phyloP scores from a whole-genome alignment of 2,329 filamentous ascomycete genomes.

The Verticillium nubilum region DNA sequence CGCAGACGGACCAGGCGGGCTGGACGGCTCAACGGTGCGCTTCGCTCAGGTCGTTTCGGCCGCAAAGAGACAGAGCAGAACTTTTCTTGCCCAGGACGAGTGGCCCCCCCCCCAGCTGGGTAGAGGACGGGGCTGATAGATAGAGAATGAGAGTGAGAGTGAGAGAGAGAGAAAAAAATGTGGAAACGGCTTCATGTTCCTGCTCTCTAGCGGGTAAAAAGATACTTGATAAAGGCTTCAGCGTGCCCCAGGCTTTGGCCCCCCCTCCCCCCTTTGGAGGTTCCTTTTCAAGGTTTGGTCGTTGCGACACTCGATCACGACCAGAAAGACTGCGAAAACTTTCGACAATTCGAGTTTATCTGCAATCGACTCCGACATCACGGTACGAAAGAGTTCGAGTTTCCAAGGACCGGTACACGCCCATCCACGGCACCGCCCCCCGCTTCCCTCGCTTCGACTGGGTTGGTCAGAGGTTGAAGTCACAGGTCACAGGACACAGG shows the following conservation, averaged over 20 bases:
- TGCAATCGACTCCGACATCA: neutral
- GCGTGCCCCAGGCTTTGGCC: slow-evolving; percentile 6
- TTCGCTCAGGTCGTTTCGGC: too few relatives aligned
- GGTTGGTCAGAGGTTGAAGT: neutral
- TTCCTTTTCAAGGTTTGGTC: slow-evolving; percentile 1
- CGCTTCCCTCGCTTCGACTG: neutral
- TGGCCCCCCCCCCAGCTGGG: neutral
- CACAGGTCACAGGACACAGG: neutral
- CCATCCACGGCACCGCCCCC: neutral
- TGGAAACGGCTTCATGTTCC: neutral
- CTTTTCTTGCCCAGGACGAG: neutral
- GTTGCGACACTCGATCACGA: neutral
- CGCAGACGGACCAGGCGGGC: neutral
- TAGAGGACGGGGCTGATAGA: neutral
- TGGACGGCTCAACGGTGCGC: neutral
- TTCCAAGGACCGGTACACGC: neutral
- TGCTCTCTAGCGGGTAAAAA: neutral
- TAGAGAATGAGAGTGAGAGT: neutral
- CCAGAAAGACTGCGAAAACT: neutral
- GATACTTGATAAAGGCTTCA: slow-evolving; percentile 10
- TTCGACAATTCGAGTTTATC: too few relatives aligned
- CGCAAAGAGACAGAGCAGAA: neutral
- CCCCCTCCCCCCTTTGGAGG: neutral
- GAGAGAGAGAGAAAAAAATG: neutral
- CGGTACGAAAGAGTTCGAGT: neutral